phyloP scores from a whole-genome alignment of 306 rosid genomes.

The Comarum palustre region DNA sequence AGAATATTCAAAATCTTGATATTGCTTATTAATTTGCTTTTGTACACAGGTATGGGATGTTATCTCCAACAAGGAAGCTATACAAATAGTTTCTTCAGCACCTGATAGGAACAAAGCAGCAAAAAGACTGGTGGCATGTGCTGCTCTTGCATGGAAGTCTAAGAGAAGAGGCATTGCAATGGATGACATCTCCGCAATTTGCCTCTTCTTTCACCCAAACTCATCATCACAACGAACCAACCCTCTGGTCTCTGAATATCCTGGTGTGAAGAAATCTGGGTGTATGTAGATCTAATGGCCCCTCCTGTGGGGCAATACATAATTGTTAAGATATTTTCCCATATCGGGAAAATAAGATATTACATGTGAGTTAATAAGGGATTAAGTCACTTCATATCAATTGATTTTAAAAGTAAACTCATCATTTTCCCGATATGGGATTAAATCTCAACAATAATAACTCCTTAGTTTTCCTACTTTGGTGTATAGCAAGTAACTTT shows the following conservation, averaged over 20 bases:
- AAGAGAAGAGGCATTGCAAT: conserved; percentile 63
- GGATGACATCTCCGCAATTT: conserved; percentile 73
- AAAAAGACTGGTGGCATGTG: conserved; percentile 53
- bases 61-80: conserved; percentile 67
- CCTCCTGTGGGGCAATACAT: not conserved
- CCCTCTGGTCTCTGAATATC: conserved; percentile 20
- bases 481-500: not conserved
- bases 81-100: conserved; percentile 44
- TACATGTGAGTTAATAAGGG: too few species aligned
- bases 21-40: not conserved
- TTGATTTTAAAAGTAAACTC: too few species aligned
- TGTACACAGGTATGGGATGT: conserved; percentile 69
- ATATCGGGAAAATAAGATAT: too few species aligned
- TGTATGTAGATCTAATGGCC: not conserved
- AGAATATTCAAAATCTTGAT: not conserved
- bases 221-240: conserved; percentile 17
- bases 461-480: not conserved
- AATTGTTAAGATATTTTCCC: too few species aligned
- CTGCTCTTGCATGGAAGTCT: conserved; percentile 58
- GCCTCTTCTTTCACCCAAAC: conserved; percentile 54
- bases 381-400: too few species aligned
- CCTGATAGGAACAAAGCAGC: conserved; percentile 56
- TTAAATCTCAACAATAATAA: too few species aligned
- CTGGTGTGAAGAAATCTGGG: not conserved
- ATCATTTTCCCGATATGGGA: too few species aligned